Conservation (phyloP, 2,329 filamentous ascomycete genomes). For the Raffaelea arxii region DNA sequence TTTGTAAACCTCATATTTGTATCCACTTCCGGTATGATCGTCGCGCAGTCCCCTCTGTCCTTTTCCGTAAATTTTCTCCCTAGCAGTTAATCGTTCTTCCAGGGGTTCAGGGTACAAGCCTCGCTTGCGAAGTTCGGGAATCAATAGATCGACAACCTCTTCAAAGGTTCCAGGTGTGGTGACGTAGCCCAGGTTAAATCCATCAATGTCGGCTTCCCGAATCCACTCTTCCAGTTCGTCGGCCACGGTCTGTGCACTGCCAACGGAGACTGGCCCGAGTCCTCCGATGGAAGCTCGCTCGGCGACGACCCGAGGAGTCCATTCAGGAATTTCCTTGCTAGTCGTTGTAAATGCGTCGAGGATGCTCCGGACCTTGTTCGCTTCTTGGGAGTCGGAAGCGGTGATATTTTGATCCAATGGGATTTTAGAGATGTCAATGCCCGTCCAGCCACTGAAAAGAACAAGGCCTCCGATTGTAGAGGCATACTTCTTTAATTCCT, state of each 20-base stretch:
- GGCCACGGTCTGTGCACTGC: conserved; percentile 55
- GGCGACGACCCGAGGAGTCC: conserved; percentile 10
- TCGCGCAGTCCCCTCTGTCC: conserved; percentile 23
- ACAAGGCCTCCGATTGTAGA: conserved; percentile 14
- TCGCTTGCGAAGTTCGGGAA: conserved; percentile 50
- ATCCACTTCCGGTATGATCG: conserved; percentile 27
- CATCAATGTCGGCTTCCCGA: conserved; percentile 59
- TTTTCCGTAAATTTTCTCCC: conserved; percentile 30
- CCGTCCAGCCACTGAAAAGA: conserved; percentile 13
- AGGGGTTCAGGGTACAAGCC: too few relatives aligned
- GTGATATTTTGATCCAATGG: conserved; percentile 15
- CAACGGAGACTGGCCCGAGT: conserved; percentile 33
- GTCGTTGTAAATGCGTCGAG: conserved; percentile 4
- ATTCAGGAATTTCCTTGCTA: conserved; percentile 6
- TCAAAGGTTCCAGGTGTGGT: conserved; percentile 48
- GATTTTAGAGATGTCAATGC: conserved; percentile 16
- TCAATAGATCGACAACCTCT: conserved; percentile 53
- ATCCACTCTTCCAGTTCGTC: conserved; percentile 61
- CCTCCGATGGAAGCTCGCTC: conserved; percentile 14
- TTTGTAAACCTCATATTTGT: too few relatives aligned
- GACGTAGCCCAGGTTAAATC: conserved; percentile 48
- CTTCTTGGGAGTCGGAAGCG: background rate
- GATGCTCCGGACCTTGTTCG: background rate
- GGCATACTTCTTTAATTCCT: conserved; percentile 9
- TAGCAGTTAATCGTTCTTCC: conserved; percentile 30